Evolutionary conservation across 257 asterid species (phyloP).

Genomic region (Solanum commersonii): DNA sequence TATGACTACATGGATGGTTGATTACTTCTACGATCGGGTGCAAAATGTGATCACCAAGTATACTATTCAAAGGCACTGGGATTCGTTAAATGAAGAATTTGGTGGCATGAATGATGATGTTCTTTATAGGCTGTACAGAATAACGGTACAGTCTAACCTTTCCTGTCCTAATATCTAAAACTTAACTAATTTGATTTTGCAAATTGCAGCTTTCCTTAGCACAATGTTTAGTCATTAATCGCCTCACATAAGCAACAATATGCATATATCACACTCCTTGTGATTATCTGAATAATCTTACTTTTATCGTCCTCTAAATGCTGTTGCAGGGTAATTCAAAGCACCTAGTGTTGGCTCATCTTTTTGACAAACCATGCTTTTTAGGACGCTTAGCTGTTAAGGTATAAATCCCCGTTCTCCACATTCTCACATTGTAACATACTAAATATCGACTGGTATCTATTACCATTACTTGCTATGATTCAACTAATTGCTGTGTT

Average conservation of each 20-base stretch:
- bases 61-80: constrained; percentile 71
- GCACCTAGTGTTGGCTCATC: constrained; percentile 71
- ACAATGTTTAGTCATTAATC: background rate
- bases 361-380: constrained; percentile 93
- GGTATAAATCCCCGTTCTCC: constrained; percentile 26
- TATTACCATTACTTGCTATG: background rate
- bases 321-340: constrained; percentile 60
- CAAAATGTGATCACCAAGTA: constrained; percentile 52
- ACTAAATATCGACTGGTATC: background rate
- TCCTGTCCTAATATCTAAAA: background rate
- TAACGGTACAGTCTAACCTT: constrained; percentile 36
- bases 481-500: background rate
- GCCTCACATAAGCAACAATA: background rate
- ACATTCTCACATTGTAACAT: background rate
- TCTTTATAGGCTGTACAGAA: constrained; percentile 55
- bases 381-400: constrained; percentile 72
- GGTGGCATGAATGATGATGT: constrained; percentile 99
- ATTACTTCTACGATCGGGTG: constrained; percentile 73
- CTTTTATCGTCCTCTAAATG: background rate
- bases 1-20: constrained; percentile 57
- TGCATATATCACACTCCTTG: background rate
- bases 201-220: background rate
- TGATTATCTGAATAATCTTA: background rate
- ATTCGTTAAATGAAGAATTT: constrained; percentile 67
- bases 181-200: background rate